Percentiles rank a stretch among this genome's conserved stretches.
Conservation (phyloP, 192 early-diverging fungal genomes). For the Nowakowskiella sp. region DNA sequence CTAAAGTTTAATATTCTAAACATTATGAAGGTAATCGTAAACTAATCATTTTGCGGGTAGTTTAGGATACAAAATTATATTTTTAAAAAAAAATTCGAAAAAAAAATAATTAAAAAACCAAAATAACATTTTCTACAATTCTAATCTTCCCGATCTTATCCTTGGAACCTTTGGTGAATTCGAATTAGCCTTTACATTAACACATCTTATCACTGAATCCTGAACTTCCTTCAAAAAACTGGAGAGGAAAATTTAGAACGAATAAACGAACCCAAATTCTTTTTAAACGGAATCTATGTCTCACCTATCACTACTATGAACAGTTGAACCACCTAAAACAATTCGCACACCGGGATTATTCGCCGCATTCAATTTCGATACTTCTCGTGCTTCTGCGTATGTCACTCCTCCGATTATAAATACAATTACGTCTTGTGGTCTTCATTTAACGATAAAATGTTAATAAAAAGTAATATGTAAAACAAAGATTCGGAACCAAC, state of each 20-base stretch:
- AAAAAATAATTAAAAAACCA: too few species aligned
- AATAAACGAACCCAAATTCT: too few species aligned
- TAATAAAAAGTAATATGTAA: background rate
- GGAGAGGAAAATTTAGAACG: conserved; percentile 2
- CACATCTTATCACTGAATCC: conserved; percentile 37
- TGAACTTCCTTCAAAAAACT: conserved; percentile 34
- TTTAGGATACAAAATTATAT: too few species aligned
- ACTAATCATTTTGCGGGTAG: too few species aligned
- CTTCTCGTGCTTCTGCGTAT: conserved; percentile 82
- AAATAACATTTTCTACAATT: too few species aligned
- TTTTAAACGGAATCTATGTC: too few species aligned
- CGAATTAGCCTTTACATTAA: too few species aligned
- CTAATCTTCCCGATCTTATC: too few species aligned
- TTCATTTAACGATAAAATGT: conserved; percentile 1
- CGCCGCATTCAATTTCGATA: conserved; percentile 71
- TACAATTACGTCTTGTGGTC: conserved; percentile 91
- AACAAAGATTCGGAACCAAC: conserved; percentile 21
- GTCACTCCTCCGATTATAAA: conserved; percentile 96
- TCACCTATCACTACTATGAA: conserved; percentile 79
- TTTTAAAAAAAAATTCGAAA: too few species aligned
- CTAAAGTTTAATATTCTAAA: too few species aligned
- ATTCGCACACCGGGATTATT: conserved; percentile 66
- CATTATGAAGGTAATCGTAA: too few species aligned
- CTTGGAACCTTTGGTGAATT: too few species aligned
- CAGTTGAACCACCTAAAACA: conserved; percentile 84